These are phyloP conservation scores for Brettanomyces custersianus DNA, from an alignment of 805 yeast genomes.

Conservation along the genomic window DNA sequence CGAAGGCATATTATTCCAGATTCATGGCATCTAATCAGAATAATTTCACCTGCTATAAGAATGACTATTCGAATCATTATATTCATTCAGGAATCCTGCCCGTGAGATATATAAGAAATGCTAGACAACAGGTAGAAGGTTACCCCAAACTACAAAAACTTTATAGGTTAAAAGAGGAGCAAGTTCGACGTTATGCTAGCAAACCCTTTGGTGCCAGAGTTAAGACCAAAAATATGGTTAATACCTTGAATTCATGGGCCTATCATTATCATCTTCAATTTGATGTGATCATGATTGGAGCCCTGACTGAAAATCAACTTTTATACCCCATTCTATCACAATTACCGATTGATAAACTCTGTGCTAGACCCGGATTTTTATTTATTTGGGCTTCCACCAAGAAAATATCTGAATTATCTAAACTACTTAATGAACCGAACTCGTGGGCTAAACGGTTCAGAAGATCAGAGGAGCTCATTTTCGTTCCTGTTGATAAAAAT, in stretches of 20 bases:
- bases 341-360: conserved; percentile 63
- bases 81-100: conserved; percentile 59
- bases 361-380: conserved; percentile 79
- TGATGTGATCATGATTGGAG: conserved; percentile 90
- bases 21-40: too few relatives aligned
- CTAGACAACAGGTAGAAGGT: conserved; percentile 62
- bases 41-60: too few relatives aligned
- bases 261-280: conserved; percentile 50
- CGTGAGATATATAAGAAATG: conserved; percentile 55
- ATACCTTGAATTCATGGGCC: conserved; percentile 55
- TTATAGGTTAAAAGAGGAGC: conserved; percentile 54
- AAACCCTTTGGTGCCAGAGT: conserved; percentile 61
- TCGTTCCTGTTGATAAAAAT: conserved; percentile 57
- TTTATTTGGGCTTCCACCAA: conserved; percentile 83
- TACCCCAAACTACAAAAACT: conserved; percentile 75
- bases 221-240: conserved; percentile 42
- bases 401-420: conserved; percentile 55
- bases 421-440: conserved; percentile 29
- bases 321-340: conserved; percentile 51
- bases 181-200: conserved; percentile 42
- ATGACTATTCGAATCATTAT: conserved; percentile 67
- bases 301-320: conserved; percentile 66
- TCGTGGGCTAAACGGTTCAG: conserved; percentile 58
- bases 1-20: too few relatives aligned
- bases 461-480: conserved; percentile 83